Percentiles rank a stretch among this genome's conserved stretches.
These are phyloP conservation scores for Aspergillus nanangensis DNA, from an alignment of 495 filamentous ascomycete genomes.

Conservation along the genomic window DNA sequence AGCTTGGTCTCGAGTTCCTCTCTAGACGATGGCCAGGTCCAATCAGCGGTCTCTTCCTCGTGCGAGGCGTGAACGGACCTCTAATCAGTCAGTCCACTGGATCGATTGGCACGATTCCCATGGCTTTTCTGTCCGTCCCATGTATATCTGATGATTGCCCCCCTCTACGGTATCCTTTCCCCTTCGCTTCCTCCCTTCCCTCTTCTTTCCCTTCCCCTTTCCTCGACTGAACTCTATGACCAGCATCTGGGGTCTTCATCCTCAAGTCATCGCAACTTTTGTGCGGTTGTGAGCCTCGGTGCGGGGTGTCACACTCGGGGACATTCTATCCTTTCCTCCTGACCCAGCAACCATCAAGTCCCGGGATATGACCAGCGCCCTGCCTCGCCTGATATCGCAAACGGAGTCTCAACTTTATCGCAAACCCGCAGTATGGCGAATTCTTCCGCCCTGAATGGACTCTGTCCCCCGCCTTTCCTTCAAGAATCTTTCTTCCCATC, in stretches of 20 bases:
- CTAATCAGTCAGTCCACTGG: conserved; percentile 6
- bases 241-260: background rate
- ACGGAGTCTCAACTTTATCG: background rate
- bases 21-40: conserved; percentile 9
- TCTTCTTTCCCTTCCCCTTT: conserved; percentile 4
- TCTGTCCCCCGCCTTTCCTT: conserved; percentile 63
- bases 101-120: conserved; percentile 6
- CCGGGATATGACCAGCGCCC: conserved; percentile 12
- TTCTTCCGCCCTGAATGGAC: conserved; percentile 31
- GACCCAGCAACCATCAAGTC: background rate
- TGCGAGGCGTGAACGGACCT: conserved; percentile 15
- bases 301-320: conserved; percentile 8
- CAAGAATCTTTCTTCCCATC: conserved; percentile 54
- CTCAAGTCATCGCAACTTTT: conserved; percentile 9
- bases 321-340: background rate
- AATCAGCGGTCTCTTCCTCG: conserved; percentile 8
- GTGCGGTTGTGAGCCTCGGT: conserved; percentile 17
- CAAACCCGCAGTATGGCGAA: conserved; percentile 19
- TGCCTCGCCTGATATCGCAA: too few relatives aligned
- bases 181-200: background rate
- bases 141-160: conserved; percentile 14
- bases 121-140: background rate
- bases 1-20: conserved; percentile 11
- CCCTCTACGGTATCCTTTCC: conserved; percentile 2
- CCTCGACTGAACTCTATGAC: background rate